Conservation (phyloP, 139 green algal genomes). For the Trebouxia sp. region DNA sequence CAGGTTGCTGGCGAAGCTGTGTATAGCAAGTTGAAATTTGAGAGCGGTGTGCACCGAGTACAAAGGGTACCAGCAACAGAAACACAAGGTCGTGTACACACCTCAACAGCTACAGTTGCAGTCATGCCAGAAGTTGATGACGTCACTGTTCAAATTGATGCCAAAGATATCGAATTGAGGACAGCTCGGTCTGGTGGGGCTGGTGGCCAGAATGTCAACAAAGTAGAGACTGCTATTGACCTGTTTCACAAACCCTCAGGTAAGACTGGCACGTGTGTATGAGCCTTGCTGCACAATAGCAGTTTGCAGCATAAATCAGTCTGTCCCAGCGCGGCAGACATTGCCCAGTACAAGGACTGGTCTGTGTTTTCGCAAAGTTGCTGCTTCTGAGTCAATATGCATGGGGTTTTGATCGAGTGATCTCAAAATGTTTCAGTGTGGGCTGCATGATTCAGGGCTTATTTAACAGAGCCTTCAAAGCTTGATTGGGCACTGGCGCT, state of each 20-base stretch:
- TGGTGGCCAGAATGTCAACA: slow-evolving; percentile 92
- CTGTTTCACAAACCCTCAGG: slow-evolving; percentile 94
- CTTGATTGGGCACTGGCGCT: too few relatives aligned
- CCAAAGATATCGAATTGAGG: slow-evolving; percentile 81
- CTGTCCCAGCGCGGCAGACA: too few relatives aligned
- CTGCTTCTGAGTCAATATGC: too few relatives aligned
- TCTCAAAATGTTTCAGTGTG: background rate
- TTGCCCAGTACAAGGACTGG: too few relatives aligned
- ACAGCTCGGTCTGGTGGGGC: slow-evolving; percentile 77
- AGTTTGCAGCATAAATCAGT: too few relatives aligned
- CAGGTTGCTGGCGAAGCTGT: slow-evolving; percentile 65
- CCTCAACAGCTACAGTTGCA: slow-evolving; percentile 92
- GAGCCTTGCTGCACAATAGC: too few relatives aligned
- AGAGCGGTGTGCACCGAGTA: slow-evolving; percentile 97
- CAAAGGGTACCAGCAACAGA: slow-evolving; percentile 98
- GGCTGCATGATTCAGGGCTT: background rate
- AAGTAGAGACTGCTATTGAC: slow-evolving; percentile 97
- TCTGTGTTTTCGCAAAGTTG: too few relatives aligned
- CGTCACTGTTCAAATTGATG: slow-evolving; percentile 78
- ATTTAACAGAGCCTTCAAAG: too few relatives aligned
- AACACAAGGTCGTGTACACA: slow-evolving; percentile 91
- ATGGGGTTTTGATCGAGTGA: too few relatives aligned
- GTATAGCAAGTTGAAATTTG: slow-evolving; percentile 96
- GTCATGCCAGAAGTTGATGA: slow-evolving; percentile 85
- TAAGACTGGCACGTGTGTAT: background rate